phyloP scores from a whole-genome alignment of 2,329 filamentous ascomycete genomes.

The Paecilomyces fulvus region DNA sequence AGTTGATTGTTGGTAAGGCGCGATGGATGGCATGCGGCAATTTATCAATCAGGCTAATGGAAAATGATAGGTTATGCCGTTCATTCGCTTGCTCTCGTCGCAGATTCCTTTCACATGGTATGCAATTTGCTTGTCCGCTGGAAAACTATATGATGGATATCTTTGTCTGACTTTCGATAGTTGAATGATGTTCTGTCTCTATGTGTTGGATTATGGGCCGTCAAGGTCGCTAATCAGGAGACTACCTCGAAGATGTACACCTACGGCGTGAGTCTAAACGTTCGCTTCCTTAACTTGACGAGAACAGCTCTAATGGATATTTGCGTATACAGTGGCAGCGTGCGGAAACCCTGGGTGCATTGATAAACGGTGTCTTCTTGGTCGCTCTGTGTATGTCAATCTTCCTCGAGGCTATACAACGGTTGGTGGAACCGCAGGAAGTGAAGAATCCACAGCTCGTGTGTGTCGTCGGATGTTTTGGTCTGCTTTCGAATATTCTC shows the following conservation, averaged over 20 bases:
- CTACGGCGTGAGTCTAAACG: conserved; percentile 62
- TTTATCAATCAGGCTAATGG: conserved; percentile 9
- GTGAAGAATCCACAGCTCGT: conserved; percentile 80
- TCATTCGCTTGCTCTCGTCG: conserved; percentile 84
- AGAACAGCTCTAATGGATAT: not conserved
- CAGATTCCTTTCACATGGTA: conserved; percentile 98
- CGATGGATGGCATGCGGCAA: conserved; percentile 1
- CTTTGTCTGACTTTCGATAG: conserved; percentile 32
- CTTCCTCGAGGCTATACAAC: conserved; percentile 86
- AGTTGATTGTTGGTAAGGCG: conserved; percentile 62
- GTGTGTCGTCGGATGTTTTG: conserved; percentile 77
- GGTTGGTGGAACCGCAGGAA: conserved; percentile 82
- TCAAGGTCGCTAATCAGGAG: conserved; percentile 75
- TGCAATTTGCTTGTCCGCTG: conserved; percentile 15
- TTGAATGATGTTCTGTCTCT: conserved; percentile 96
- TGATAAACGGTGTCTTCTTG: conserved; percentile 95
- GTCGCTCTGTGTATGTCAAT: conserved; percentile 95
- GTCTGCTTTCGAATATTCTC: conserved; percentile 78
- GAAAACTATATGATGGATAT: not conserved
- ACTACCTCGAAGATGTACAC: conserved; percentile 82
- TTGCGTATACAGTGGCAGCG: conserved; percentile 71
- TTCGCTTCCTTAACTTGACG: conserved; percentile 7
- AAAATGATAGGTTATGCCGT: conserved; percentile 59
- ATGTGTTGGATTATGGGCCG: conserved; percentile 87
- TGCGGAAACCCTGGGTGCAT: conserved; percentile 89